Evolutionary conservation across 2,329 filamentous ascomycete genomes (phyloP).

Genomic region (Nothophaeocryptopus gaeumannii): DNA sequence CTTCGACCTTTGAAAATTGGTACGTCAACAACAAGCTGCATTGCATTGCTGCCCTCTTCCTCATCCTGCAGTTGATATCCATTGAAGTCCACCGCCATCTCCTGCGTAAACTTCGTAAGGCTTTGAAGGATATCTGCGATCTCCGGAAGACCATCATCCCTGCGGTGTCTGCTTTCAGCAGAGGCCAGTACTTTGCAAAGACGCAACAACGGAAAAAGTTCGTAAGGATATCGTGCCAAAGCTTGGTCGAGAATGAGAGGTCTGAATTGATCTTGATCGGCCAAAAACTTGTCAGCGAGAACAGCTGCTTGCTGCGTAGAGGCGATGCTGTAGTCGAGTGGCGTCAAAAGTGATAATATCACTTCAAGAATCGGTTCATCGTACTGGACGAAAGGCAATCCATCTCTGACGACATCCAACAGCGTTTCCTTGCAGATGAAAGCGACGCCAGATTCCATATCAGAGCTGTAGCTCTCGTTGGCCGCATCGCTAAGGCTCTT

Average conservation of each 20-base stretch:
- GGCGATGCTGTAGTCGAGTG: not conserved
- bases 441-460: constrained; percentile 54
- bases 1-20: constrained; percentile 53
- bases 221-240: constrained; percentile 77
- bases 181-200: constrained; percentile 27
- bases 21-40: constrained; percentile 64
- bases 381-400: constrained; percentile 67
- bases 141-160: constrained; percentile 9
- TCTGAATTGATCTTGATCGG: constrained; percentile 55
- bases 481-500: constrained; percentile 44
- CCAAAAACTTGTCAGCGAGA: constrained; percentile 53
- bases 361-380: constrained; percentile 67
- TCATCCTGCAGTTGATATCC: constrained; percentile 77
- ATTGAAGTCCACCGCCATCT: constrained; percentile 67
- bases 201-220: constrained; percentile 70
- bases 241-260: constrained; percentile 63
- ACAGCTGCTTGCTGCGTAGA: constrained; percentile 15
- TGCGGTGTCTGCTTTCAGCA: constrained; percentile 5
- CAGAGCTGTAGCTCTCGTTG: constrained; percentile 47
- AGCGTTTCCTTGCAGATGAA: constrained; percentile 63
- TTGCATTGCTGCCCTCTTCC: constrained; percentile 79
- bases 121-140: constrained; percentile 54
- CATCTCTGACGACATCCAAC: constrained; percentile 67
- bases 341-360: constrained; percentile 60
- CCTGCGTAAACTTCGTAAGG: constrained; percentile 73